Percentiles rank a stretch among this genome's conserved stretches.
phyloP scores from a whole-genome alignment of 2,329 filamentous ascomycete species.

The Fusarium haematococcum region DNA sequence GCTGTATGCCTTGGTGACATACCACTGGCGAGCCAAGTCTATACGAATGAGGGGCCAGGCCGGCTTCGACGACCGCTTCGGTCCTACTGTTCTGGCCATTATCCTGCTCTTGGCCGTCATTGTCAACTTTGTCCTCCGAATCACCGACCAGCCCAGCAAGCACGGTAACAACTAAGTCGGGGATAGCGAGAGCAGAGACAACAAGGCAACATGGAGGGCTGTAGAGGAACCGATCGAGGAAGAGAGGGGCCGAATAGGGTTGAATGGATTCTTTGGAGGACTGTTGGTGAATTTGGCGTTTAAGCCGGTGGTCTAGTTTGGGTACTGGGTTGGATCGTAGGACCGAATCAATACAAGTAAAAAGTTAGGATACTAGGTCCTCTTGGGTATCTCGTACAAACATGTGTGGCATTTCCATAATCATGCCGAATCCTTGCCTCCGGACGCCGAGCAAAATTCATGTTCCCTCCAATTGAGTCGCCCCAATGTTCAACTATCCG shows the following conservation, averaged over 20 bases:
- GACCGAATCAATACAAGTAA: slow-evolving; percentile 27
- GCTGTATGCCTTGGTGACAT: slow-evolving; percentile 93
- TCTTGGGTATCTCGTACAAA: slow-evolving; percentile 37
- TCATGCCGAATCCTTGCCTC: slow-evolving; percentile 1
- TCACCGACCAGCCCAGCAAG: slow-evolving; percentile 60
- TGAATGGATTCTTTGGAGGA: slow-evolving; percentile 8
- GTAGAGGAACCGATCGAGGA: not conserved
- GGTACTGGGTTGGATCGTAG: slow-evolving; percentile 24
- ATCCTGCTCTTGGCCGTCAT: slow-evolving; percentile 90
- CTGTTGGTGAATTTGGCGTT: slow-evolving; percentile 36
- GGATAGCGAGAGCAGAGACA: not conserved
- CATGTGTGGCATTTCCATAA: slow-evolving; percentile 3
- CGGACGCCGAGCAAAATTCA: slow-evolving; percentile 12
- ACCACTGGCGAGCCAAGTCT: slow-evolving; percentile 96
- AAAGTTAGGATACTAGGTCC: slow-evolving; percentile 23
- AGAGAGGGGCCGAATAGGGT: not conserved
- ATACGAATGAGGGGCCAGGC: slow-evolving; percentile 92
- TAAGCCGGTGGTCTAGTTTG: slow-evolving; percentile 27
- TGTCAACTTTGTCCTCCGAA: slow-evolving; percentile 92
- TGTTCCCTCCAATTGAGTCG: not conserved
- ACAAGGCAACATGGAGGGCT: not conserved
- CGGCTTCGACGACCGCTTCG: slow-evolving; percentile 96
- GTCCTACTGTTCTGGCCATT: slow-evolving; percentile 89
- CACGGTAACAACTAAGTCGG: slow-evolving; percentile 36
- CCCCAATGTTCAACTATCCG: not conserved